phyloP scores from a whole-genome alignment of 2,329 filamentous ascomycete species.

The Monilinia fructicola region DNA sequence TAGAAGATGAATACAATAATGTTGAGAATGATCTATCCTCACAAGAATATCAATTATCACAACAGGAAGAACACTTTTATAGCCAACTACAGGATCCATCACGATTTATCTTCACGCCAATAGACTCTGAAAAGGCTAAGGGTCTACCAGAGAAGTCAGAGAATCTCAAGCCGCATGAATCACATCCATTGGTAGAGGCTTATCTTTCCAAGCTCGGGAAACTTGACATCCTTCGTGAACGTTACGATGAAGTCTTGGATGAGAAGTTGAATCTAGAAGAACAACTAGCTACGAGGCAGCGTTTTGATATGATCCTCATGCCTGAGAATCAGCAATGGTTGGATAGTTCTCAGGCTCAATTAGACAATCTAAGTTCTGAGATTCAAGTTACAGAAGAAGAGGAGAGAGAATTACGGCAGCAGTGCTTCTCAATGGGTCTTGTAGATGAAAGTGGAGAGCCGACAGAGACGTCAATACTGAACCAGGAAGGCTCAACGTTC shows the following conservation, averaged over 20 bases:
- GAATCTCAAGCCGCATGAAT: background rate
- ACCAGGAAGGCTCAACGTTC: conserved; percentile 13
- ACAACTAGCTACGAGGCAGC: conserved; percentile 18
- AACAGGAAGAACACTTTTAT: conserved; percentile 27
- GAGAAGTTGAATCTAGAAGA: conserved; percentile 27
- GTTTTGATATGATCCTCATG: conserved; percentile 20
- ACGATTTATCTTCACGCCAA: background rate
- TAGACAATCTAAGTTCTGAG: conserved; percentile 22
- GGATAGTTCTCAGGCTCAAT: conserved; percentile 23
- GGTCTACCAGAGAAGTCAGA: background rate
- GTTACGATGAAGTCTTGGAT: conserved; percentile 25
- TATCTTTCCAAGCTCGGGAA: conserved; percentile 29
- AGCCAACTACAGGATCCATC: background rate
- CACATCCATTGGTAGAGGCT: conserved; percentile 27
- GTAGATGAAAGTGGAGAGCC: conserved; percentile 34
- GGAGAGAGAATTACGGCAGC: conserved; percentile 18
- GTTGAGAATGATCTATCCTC: conserved; percentile 28
- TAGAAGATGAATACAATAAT: conserved; percentile 31
- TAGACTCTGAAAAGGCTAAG: background rate
- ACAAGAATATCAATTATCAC: conserved; percentile 25
- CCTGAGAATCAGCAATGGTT: conserved; percentile 30
- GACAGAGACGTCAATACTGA: conserved; percentile 23
- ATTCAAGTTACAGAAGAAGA: conserved; percentile 24
- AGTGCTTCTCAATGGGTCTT: conserved; percentile 29
- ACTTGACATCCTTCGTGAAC: conserved; percentile 30